Conservation (phyloP, 345 rosid species). For the Reutealis trisperma region DNA sequence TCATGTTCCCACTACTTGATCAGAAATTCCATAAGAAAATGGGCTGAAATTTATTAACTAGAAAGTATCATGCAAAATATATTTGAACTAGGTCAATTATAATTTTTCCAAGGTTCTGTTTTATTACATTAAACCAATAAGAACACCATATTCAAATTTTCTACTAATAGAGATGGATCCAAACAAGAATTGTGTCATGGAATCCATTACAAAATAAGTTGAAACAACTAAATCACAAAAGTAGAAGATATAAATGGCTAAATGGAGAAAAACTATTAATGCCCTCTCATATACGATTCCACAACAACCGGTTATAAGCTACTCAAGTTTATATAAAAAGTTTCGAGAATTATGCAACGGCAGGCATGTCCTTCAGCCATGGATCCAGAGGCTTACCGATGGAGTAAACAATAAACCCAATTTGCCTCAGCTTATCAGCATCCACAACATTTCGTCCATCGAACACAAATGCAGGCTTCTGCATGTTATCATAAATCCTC, state of each 20-base stretch:
- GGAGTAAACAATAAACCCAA: constrained; percentile 31
- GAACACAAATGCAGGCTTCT: constrained; percentile 34
- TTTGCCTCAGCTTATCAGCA: constrained; percentile 27
- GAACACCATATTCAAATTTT: constrained; percentile 18
- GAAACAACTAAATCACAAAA: constrained; percentile 13
- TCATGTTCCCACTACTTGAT: too few species aligned
- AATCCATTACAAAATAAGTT: background rate
- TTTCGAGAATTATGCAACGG: constrained; percentile 15
- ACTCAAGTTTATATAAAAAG: background rate
- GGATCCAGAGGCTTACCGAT: constrained; percentile 32
- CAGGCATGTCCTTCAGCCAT: constrained; percentile 37
- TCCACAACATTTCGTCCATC: constrained; percentile 31
- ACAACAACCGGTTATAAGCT: constrained; percentile 9
- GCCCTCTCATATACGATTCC: constrained; percentile 14
- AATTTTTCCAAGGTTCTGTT: constrained; percentile 9
- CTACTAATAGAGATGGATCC: constrained; percentile 14
- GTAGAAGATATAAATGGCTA: background rate
- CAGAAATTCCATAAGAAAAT: background rate
- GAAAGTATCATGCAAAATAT: too few species aligned
- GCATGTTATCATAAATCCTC: constrained; percentile 31
- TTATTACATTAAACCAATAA: constrained; percentile 30
- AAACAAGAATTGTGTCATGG: constrained; percentile 16
- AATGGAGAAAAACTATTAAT: background rate
- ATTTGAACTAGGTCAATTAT: background rate
- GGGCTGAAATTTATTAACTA: background rate